Evolutionary conservation across 148 eudicot genomes (phyloP).

Genomic region (Rhododendron vialii): DNA sequence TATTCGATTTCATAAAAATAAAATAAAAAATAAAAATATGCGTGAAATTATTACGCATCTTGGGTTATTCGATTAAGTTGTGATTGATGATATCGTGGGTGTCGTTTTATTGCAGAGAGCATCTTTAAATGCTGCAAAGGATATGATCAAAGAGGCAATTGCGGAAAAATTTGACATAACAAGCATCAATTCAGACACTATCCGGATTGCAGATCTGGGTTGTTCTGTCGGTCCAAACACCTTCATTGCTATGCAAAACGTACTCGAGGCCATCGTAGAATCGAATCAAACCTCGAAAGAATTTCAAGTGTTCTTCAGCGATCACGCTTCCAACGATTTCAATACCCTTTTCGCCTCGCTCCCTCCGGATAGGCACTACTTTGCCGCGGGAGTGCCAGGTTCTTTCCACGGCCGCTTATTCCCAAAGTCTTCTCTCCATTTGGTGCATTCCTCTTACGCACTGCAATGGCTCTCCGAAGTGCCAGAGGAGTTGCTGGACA

Average conservation of each 20-base stretch:
- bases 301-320: conserved; percentile 16
- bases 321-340: conserved; percentile 16
- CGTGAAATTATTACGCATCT: neutral
- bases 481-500: conserved; percentile 9
- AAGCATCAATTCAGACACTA: neutral
- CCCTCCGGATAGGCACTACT: conserved; percentile 7
- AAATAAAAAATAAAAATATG: no score
- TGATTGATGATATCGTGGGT: neutral
- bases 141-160: conserved; percentile 14
- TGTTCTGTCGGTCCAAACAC: conserved; percentile 19
- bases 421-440: conserved; percentile 14
- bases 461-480: conserved; percentile 14
- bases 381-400: conserved; percentile 14
- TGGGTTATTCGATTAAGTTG: neutral
- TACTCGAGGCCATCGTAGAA: conserved; percentile 2
- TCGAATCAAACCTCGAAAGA: neutral
- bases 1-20: neutral
- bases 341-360: conserved; percentile 10
- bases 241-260: conserved; percentile 12
- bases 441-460: conserved; percentile 5
- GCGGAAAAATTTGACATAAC: conserved; percentile 5
- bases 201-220: conserved; percentile 13
- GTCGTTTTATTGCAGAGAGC: conserved; percentile 5
- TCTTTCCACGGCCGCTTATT: conserved; percentile 14
- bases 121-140: neutral